Evolutionary conservation across 1,284 basidiomycete genomes (phyloP).

Genomic region (Filobasidium uniguttulatum): DNA sequence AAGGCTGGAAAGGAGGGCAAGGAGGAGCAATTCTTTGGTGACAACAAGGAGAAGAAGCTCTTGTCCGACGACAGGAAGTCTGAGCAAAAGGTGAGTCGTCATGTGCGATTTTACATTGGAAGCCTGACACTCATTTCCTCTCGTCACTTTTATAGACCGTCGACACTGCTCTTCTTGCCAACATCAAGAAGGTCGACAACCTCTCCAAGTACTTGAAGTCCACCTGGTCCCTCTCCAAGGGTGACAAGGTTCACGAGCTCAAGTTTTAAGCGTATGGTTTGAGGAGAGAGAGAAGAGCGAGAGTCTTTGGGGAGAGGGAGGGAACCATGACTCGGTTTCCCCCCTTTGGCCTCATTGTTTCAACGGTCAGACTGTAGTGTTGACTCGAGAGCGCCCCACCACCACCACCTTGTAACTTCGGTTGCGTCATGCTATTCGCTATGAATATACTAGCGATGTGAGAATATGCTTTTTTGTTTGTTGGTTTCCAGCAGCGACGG

Average conservation of each 20-base stretch:
- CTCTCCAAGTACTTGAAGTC: slow-evolving; percentile 88
- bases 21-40: slow-evolving; percentile 91
- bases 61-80: slow-evolving; percentile 78
- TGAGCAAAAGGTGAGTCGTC: slow-evolving; percentile 66
- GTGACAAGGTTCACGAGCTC: slow-evolving; percentile 43
- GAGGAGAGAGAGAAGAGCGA: not conserved
- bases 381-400: not conserved
- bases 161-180: slow-evolving; percentile 70
- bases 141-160: slow-evolving; percentile 37
- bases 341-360: too few species aligned
- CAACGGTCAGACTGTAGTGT: not conserved
- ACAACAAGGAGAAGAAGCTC: slow-evolving; percentile 87
- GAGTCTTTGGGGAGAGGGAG: not conserved
- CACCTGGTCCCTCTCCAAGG: slow-evolving; percentile 89
- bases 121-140: not conserved
- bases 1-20: slow-evolving; percentile 59
- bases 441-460: too few species aligned
- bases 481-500: too few species aligned
- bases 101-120: not conserved
- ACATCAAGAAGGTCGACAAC: slow-evolving; percentile 85
- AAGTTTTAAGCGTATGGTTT: slow-evolving; percentile 29
- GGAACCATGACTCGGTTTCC: not conserved
- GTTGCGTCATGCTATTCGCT: not conserved
- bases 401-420: not conserved
- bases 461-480: too few species aligned